phyloP scores from a whole-genome alignment of 2,329 filamentous ascomycete genomes.

The Pezicula carpinea region DNA sequence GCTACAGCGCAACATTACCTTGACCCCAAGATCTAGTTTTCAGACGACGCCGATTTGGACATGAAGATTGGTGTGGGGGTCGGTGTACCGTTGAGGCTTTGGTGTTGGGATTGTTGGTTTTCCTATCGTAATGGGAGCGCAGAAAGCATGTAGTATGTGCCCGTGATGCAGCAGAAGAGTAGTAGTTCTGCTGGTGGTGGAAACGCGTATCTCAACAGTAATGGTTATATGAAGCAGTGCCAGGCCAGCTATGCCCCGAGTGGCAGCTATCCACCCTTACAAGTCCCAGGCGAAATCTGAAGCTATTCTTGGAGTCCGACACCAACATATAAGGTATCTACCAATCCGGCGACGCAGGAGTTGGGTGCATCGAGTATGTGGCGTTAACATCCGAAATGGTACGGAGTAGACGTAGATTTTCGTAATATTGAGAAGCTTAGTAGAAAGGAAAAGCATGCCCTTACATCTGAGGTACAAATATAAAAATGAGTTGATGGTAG shows the following conservation, averaged over 20 bases:
- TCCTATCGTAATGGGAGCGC: constrained; percentile 13
- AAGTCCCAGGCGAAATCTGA: not conserved
- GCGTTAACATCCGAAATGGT: too few relatives aligned
- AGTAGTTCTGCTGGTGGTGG: not conserved
- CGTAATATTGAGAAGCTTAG: too few relatives aligned
- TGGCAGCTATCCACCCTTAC: not conserved
- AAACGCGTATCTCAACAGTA: not conserved
- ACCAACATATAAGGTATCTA: constrained; percentile 7
- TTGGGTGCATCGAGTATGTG: not conserved
- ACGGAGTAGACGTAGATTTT: too few relatives aligned
- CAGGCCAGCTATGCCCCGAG: not conserved
- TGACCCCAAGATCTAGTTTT: not conserved
- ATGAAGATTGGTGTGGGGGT: constrained; percentile 16
- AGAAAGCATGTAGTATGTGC: constrained; percentile 1
- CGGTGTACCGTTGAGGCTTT: constrained; percentile 14
- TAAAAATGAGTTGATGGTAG: too few relatives aligned
- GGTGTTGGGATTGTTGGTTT: constrained; percentile 9
- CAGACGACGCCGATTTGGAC: constrained; percentile 5
- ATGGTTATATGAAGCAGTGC: not conserved
- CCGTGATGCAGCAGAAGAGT: not conserved
- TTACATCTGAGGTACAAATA: too few relatives aligned
- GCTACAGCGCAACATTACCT: not conserved
- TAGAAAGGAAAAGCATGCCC: too few relatives aligned
- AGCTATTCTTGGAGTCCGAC: not conserved
- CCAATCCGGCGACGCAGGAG: not conserved